phyloP scores from a whole-genome alignment of 2,329 filamentous ascomycete species.

The Penicillium glabrum region DNA sequence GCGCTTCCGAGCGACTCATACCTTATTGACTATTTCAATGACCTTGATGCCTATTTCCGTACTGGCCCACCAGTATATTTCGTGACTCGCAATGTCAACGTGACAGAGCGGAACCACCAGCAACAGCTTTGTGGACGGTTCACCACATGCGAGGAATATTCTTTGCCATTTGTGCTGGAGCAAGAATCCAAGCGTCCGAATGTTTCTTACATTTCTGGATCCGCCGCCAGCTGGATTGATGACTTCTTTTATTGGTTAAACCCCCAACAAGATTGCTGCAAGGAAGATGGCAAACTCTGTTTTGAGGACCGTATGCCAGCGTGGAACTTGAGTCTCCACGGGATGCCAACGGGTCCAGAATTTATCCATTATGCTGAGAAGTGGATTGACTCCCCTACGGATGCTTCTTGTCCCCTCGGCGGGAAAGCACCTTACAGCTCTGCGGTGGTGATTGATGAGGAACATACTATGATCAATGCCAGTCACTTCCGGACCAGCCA shows the following conservation, averaged over 20 bases:
- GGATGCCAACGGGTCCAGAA: constrained; percentile 92
- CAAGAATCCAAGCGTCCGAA: constrained; percentile 89
- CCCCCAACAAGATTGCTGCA: constrained; percentile 75
- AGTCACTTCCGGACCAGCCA: constrained; percentile 93
- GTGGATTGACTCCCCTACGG: constrained; percentile 79
- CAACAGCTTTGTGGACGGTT: constrained; percentile 88
- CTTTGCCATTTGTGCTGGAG: constrained; percentile 85
- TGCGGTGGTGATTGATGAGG: constrained; percentile 74
- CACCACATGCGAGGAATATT: constrained; percentile 80
- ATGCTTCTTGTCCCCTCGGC: constrained; percentile 80
- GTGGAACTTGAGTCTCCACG: constrained; percentile 85
- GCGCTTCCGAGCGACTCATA: constrained; percentile 94
- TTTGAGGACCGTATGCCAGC: constrained; percentile 74
- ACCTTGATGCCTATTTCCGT: constrained; percentile 89
- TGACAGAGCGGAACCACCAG: constrained; percentile 73
- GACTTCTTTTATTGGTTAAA: constrained; percentile 98
- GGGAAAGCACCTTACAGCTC: constrained; percentile 85
- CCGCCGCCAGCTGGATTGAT: constrained; percentile 93
- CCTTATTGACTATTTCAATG: constrained; percentile 93
- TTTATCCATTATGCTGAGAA: constrained; percentile 82
- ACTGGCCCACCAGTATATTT: constrained; percentile 95
- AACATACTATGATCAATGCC: constrained; percentile 68
- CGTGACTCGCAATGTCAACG: constrained; percentile 78
- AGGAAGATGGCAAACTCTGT: constrained; percentile 70
- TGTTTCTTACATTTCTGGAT: constrained; percentile 82